Conservation (phyloP, 352 stramenopile species). For the Halophytophthora polymorphica region DNA sequence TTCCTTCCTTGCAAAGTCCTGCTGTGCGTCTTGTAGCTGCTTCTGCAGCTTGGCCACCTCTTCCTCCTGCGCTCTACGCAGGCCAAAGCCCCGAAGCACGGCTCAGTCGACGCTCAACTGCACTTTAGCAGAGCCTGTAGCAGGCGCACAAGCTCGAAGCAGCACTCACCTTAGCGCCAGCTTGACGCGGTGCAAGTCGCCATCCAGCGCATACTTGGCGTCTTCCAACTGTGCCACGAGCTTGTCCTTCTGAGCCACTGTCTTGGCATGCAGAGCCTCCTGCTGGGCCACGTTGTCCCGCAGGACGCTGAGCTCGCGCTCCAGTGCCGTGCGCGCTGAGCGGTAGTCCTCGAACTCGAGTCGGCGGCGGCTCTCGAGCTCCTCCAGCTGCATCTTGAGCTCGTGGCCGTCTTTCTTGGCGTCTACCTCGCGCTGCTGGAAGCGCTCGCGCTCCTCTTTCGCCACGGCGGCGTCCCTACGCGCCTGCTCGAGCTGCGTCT, state of each 20-base stretch:
- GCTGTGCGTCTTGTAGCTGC: slow-evolving; percentile 43
- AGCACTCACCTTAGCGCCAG: slow-evolving; percentile 35
- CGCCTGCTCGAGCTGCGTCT: slow-evolving; percentile 41
- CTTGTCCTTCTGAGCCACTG: slow-evolving; percentile 50
- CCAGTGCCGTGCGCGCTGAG: slow-evolving; percentile 33
- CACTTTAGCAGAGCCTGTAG: background rate
- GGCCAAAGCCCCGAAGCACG: background rate
- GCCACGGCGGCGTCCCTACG: slow-evolving; percentile 38
- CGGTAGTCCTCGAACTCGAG: slow-evolving; percentile 78
- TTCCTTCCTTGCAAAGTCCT: slow-evolving; percentile 44
- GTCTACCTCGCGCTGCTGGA: slow-evolving; percentile 58
- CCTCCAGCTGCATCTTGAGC: slow-evolving; percentile 61
- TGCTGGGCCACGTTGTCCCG: slow-evolving; percentile 52
- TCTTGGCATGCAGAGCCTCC: slow-evolving; percentile 41
- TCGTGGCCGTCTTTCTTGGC: slow-evolving; percentile 56
- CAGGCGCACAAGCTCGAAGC: too few relatives aligned
- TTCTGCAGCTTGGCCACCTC: slow-evolving; percentile 55
- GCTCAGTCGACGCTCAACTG: background rate
- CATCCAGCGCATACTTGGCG: slow-evolving; percentile 58
- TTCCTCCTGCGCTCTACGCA: slow-evolving; percentile 36
- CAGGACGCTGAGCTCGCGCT: slow-evolving; percentile 49
- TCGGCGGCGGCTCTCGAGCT: slow-evolving; percentile 55
- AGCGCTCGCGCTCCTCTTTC: slow-evolving; percentile 62
- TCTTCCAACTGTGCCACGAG: slow-evolving; percentile 58
- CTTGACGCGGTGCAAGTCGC: slow-evolving; percentile 41